Evolutionary conservation across 192 early-diverging fungal genomes (phyloP), one percentile per base, ranked within the genome.

Genomic region (Entomortierella lignicola): DNA sequence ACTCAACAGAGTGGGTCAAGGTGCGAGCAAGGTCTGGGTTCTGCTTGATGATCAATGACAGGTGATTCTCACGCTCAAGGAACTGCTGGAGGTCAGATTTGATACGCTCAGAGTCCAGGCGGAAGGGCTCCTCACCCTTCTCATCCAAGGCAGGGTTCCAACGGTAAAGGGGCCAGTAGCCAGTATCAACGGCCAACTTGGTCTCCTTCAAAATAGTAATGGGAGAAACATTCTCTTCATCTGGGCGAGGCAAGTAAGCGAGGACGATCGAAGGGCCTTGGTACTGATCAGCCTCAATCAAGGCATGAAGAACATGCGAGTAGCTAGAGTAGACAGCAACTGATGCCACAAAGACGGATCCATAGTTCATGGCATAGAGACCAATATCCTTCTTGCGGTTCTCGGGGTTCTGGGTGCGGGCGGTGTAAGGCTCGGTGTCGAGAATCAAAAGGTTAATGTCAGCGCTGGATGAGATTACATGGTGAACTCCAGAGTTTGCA

Each of bases 351-450:
- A 94, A 99, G 13, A 89, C 92, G 8, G 85, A 84, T 48, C 93
- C 94, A 84, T 97, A 97, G 83, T 92, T 94, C 94, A 99, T 96
- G 39, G 95, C 96, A 70, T 96, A 97, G 30, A 99, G 86, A 65
- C 95, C 97, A 72, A 97, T 86, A 81, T 99, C 96, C 87, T 97
- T 97, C 89, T 96, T 96, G 60, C 86, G 86, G 77, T 89, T 86
- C 47, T 91, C 89, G 34, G 74, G 82, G 44, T 82, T 72, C 26
- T 84, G 82, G 31, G 85, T 77, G 15, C 85, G 85, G 8, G 67
- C 66, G 18, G 91, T 89, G 69, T 98, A 96, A 34, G 91, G 85
- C 59, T 91, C 87, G 0, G 94, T 96, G 70, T 98, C 97, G 51
- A 98, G 85, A 47, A 97, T 91, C 39, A 98, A 84, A 83, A 98